Percentiles rank a stretch among this genome's conserved stretches.
Evolutionary conservation across 345 rosid genomes (phyloP).

Genomic region (Pseudoturritis turrita): DNA sequence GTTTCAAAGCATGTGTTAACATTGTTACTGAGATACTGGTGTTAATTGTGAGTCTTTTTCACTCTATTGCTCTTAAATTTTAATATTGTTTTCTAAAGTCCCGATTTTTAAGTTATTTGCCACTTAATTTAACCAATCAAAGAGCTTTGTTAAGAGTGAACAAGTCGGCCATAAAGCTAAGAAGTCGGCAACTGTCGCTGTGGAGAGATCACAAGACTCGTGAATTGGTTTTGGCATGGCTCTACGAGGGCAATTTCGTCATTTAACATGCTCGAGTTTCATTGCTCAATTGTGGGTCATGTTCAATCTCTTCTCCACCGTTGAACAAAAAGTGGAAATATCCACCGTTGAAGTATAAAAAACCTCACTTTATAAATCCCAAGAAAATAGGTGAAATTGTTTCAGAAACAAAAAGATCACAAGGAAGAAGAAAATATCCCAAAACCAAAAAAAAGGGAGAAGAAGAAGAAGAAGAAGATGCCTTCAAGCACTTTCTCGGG

Average conservation of each 20-base stretch:
- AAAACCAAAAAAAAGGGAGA: neutral
- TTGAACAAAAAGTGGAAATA: neutral
- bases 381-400: constrained; percentile 6
- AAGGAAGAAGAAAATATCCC: neutral
- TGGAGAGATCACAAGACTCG: constrained; percentile 10
- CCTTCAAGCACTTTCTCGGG: constrained; percentile 56
- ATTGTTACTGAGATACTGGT: neutral
- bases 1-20: constrained; percentile 22
- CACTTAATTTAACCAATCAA: constrained; percentile 17
- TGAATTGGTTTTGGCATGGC: constrained; percentile 14
- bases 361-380: constrained; percentile 15
- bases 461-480: constrained; percentile 41
- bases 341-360: neutral
- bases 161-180: constrained; percentile 14
- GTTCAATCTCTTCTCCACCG: constrained; percentile 22
- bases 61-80: constrained; percentile 7
- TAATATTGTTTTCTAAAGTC: constrained; percentile 38
- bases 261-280: neutral
- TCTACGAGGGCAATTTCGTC: neutral
- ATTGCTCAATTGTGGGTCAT: constrained; percentile 25
- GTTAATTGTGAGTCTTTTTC: neutral
- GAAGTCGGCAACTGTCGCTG: constrained; percentile 19
- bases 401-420: neutral
- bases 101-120: constrained; percentile 37
- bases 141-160: neutral